Evolutionary conservation across 2,329 filamentous ascomycete species (phyloP).

Genomic region (Conoideocrella luteorostrata): DNA sequence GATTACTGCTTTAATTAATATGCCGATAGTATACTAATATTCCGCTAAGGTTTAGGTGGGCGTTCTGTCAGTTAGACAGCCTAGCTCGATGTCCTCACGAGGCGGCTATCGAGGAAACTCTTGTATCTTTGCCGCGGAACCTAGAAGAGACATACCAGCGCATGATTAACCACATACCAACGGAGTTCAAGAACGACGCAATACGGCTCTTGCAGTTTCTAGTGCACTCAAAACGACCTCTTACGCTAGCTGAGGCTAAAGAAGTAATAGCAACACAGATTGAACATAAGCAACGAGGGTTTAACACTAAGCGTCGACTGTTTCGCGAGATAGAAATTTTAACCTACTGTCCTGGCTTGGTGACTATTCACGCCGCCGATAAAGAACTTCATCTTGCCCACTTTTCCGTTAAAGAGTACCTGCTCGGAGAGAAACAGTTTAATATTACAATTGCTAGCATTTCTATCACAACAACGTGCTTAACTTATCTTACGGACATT

Average conservation of each 20-base stretch:
- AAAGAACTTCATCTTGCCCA: slow-evolving; percentile 18
- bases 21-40: background rate
- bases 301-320: slow-evolving; percentile 10
- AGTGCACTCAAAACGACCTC: slow-evolving; percentile 10
- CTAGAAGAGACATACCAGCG: slow-evolving; percentile 17
- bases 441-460: slow-evolving; percentile 8
- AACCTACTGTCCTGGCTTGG: slow-evolving; percentile 13
- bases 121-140: slow-evolving; percentile 13
- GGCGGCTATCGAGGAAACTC: slow-evolving; percentile 2
- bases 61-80: slow-evolving; percentile 22
- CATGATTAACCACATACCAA: slow-evolving; percentile 13
- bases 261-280: slow-evolving; percentile 17
- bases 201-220: slow-evolving; percentile 18
- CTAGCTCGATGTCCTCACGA: slow-evolving; percentile 12
- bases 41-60: slow-evolving; percentile 21
- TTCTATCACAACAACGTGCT: slow-evolving; percentile 15
- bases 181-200: slow-evolving; percentile 7
- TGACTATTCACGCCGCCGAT: slow-evolving; percentile 1
- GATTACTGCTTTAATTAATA: slow-evolving; percentile 5
- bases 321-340: slow-evolving; percentile 1
- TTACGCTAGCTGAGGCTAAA: slow-evolving; percentile 12
- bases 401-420: slow-evolving; percentile 20
- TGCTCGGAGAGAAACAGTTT: slow-evolving; percentile 9
- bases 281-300: slow-evolving; percentile 8
- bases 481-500: too few species aligned